phyloP scores from a whole-genome alignment of 306 rosid genomes.

The barrel medic (Medicago truncatula) region DNA sequence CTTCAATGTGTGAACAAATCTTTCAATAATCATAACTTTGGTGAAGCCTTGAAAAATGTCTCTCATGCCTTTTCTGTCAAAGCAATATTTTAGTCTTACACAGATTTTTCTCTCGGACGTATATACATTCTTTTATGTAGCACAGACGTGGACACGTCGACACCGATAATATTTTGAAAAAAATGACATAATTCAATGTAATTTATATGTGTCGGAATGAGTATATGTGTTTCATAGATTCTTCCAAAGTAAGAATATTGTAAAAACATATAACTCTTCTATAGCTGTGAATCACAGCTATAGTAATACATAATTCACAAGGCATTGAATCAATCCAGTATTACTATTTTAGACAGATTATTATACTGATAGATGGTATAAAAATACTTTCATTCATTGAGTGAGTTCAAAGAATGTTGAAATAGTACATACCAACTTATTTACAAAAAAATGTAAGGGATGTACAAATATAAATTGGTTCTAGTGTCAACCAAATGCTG shows the following conservation, averaged over 20 bases:
- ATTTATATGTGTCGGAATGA: too few relatives aligned
- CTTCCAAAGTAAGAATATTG: too few relatives aligned
- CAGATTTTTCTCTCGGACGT: not conserved
- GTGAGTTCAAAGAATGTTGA: constrained; percentile 13
- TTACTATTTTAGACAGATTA: too few relatives aligned
- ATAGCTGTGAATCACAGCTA: too few relatives aligned
- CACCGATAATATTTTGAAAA: too few relatives aligned
- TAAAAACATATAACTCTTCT: too few relatives aligned
- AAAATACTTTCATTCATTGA: not conserved
- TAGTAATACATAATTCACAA: too few relatives aligned
- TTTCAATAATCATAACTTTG: not conserved
- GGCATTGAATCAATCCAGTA: too few relatives aligned
- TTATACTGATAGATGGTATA: not conserved
- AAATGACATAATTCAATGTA: too few relatives aligned
- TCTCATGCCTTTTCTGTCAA: not conserved
- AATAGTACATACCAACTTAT: constrained; percentile 23
- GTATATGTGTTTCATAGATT: too few relatives aligned
- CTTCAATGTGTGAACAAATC: not conserved
- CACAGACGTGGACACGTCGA: too few relatives aligned
- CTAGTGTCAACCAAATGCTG: constrained; percentile 11
- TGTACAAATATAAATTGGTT: constrained; percentile 1
- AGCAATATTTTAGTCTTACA: not conserved
- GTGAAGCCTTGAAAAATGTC: not conserved
- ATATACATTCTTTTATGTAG: not conserved
- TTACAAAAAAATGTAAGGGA: constrained; percentile 18